A percentile compares a stretch with the other conserved stretches of the same genome.
phyloP scores from a whole-genome alignment of 306 rosid species.

The Lotus japonicus region DNA sequence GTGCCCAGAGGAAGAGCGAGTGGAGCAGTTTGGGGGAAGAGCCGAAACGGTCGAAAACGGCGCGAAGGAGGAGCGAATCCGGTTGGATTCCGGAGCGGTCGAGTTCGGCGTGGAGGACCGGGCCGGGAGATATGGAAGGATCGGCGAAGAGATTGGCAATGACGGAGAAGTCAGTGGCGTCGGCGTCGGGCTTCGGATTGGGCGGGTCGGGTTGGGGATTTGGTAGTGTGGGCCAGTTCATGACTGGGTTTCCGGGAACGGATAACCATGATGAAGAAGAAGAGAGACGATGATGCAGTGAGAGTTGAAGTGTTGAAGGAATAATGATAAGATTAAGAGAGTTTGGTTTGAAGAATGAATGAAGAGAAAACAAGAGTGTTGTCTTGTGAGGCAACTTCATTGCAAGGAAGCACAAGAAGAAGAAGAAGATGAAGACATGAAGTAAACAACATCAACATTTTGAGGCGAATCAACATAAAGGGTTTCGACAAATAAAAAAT shows the following conservation, averaged over 20 bases:
- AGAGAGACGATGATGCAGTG: not conserved
- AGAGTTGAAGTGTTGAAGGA: not conserved
- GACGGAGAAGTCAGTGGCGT: slow-evolving; percentile 32
- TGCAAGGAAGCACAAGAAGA: no score
- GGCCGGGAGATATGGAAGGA: slow-evolving; percentile 43
- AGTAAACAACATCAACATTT: no score
- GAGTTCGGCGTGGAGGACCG: slow-evolving; percentile 37
- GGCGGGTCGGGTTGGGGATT: slow-evolving; percentile 13
- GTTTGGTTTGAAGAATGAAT: slow-evolving; percentile 16
- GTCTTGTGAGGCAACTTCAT: not conserved
- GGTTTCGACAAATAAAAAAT: no score
- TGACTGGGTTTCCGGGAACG: slow-evolving; percentile 51
- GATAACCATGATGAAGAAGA: slow-evolving; percentile 53
- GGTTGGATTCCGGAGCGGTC: slow-evolving; percentile 58
- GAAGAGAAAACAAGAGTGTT: not conserved
- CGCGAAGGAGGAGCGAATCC: slow-evolving; percentile 28
- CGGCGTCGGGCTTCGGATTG: not conserved
- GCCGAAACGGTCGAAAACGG: slow-evolving; percentile 45
- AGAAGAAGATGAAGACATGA: no score
- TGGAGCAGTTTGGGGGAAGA: slow-evolving; percentile 67
- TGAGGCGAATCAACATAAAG: no score
- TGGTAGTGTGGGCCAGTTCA: slow-evolving; percentile 42
- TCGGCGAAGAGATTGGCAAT: slow-evolving; percentile 47
- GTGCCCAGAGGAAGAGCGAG: slow-evolving; percentile 70
- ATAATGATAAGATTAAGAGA: not conserved